Percentiles rank a stretch among this genome's conserved stretches.
These are phyloP conservation scores for Pyricularia pennisetigena DNA, from an alignment of 2,329 filamentous ascomycete genomes.

Conservation along the genomic window DNA sequence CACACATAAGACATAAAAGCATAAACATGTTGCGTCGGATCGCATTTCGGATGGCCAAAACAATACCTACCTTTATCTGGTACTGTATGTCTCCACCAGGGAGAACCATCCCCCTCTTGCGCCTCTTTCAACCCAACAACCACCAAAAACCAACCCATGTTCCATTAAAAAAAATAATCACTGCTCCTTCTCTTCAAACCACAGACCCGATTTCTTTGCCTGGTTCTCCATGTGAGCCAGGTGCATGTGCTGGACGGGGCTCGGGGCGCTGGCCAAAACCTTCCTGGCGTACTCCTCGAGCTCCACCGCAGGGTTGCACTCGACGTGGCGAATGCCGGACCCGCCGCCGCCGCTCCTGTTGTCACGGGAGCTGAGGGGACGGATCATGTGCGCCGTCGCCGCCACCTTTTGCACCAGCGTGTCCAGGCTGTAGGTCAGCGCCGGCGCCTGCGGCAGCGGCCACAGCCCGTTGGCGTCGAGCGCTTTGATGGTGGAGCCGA, in stretches of 20 bases:
- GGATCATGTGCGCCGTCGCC: conserved; percentile 3
- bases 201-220: conserved; percentile 5
- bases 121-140: background rate
- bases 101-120: background rate
- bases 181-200: background rate
- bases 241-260: conserved; percentile 3
- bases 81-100: background rate
- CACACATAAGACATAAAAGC: background rate
- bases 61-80: background rate
- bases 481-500: conserved; percentile 3
- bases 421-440: conserved; percentile 3
- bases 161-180: background rate
- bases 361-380: conserved; percentile 1
- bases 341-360: background rate
- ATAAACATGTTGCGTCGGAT: background rate
- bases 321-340: background rate
- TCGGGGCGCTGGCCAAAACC: background rate
- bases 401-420: background rate
- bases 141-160: background rate
- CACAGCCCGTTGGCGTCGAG: conserved; percentile 5
- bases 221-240: conserved; percentile 5
- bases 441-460: background rate
- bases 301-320: conserved; percentile 1
- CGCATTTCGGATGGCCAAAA: background rate
- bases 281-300: conserved; percentile 1